phyloP scores from a whole-genome alignment of 1,284 basidiomycete genomes.

The Coniophora puteana region DNA sequence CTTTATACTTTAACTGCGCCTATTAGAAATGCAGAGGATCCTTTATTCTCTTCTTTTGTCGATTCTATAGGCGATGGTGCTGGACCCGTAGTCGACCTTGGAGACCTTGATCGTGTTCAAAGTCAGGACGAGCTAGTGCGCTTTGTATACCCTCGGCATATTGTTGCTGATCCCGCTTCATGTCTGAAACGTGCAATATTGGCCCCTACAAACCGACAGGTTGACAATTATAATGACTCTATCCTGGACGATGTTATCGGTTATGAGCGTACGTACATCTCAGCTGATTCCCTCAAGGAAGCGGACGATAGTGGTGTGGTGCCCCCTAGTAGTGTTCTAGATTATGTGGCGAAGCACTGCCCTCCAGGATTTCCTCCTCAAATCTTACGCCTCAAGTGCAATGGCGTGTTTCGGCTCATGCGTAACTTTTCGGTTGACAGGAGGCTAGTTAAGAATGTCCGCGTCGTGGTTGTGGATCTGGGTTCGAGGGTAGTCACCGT shows the following conservation, averaged over 20 bases:
- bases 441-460: too few relatives aligned
- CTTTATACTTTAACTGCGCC: conserved; percentile 27
- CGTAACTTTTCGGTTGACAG: conserved; percentile 37
- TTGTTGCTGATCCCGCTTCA: conserved; percentile 21
- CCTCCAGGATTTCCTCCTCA: conserved; percentile 30
- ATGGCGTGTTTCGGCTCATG: conserved; percentile 32
- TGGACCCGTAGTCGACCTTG: conserved; percentile 24
- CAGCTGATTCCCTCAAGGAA: conserved; percentile 29
- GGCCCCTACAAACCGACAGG: conserved; percentile 33
- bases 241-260: conserved; percentile 27
- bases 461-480: too few relatives aligned
- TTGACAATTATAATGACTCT: conserved; percentile 31
- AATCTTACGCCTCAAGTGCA: conserved; percentile 27
- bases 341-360: conserved; percentile 20
- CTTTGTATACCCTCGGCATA: conserved; percentile 31
- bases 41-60: conserved; percentile 30
- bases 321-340: conserved; percentile 20
- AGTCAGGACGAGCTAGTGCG: conserved; percentile 24
- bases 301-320: conserved; percentile 17
- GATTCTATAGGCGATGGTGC: conserved; percentile 35
- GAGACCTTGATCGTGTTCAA: conserved; percentile 13
- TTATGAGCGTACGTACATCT: conserved; percentile 19
- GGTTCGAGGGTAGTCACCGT: conserved; percentile 29
- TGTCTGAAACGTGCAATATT: conserved; percentile 33
- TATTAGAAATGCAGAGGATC: conserved; percentile 35